A percentile compares a stretch with the other conserved stretches of the same genome.
Evolutionary conservation across 73 alveolate genomes (phyloP).

Genomic region (Uronychia binucleata): DNA sequence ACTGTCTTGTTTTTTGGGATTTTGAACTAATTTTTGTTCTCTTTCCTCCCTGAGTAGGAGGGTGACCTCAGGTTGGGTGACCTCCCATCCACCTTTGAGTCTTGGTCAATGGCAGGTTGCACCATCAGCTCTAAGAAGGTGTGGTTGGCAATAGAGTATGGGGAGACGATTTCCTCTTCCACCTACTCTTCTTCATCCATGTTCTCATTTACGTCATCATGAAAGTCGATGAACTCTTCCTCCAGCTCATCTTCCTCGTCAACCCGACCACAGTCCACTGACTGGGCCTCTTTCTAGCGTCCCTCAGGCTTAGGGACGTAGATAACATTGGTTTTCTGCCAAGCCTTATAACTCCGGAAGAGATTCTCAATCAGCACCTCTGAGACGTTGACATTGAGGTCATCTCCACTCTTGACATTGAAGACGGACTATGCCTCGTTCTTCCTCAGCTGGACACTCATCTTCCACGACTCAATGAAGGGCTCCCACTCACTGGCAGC

Average conservation of each 20-base stretch:
- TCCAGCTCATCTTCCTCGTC: conserved; percentile 11
- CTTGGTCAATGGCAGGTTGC: neutral
- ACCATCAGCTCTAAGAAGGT: conserved; percentile 21
- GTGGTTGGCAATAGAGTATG: conserved; percentile 37
- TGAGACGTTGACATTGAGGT: conserved; percentile 33
- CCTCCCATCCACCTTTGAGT: conserved; percentile 9
- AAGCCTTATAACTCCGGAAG: conserved; percentile 21
- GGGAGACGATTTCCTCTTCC: conserved; percentile 51
- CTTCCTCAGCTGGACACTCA: neutral
- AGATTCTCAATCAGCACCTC: conserved; percentile 47
- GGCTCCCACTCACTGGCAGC: conserved; percentile 62
- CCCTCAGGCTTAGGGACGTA: neutral
- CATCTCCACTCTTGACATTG: conserved; percentile 7
- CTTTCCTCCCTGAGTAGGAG: neutral
- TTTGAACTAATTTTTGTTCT: neutral
- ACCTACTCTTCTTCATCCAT: conserved; percentile 18
- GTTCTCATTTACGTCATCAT: conserved; percentile 42
- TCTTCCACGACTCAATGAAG: conserved; percentile 15
- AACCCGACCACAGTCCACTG: neutral
- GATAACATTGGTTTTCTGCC: conserved; percentile 3
- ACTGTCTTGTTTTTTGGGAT: neutral
- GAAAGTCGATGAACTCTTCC: neutral
- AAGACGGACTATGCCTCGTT: neutral
- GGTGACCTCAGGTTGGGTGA: too few relatives aligned
- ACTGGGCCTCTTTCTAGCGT: neutral